These are phyloP conservation scores for Pilatotrama ljubarskyi DNA, from an alignment of 768 basidiomycete genomes.

Conservation along the genomic window DNA sequence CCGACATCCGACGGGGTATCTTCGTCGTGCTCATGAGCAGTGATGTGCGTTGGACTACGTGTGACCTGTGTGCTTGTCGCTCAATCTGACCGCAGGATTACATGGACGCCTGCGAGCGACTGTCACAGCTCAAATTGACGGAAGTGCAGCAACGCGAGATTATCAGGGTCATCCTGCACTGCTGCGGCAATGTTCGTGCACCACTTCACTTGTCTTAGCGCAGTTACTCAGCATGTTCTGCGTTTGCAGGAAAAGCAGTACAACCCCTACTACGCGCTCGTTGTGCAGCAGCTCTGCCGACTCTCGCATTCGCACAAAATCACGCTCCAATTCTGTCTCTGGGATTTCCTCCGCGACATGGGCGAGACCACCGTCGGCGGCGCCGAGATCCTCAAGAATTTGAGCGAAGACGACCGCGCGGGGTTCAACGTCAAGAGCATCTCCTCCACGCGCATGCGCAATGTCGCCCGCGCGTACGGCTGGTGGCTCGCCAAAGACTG, in stretches of 20 bases:
- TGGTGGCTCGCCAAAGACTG: slow-evolving; percentile 94
- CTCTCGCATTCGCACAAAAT: slow-evolving; percentile 83
- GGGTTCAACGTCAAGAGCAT: slow-evolving; percentile 51
- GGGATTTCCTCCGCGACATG: slow-evolving; percentile 94
- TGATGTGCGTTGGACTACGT: slow-evolving; percentile 58
- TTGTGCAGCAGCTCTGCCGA: slow-evolving; percentile 79
- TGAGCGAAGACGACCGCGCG: slow-evolving; percentile 45
- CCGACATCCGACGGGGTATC: slow-evolving; percentile 86
- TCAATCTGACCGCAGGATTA: slow-evolving; percentile 65
- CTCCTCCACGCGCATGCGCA: slow-evolving; percentile 57
- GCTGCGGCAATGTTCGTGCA: slow-evolving; percentile 79
- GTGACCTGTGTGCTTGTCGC: neutral
- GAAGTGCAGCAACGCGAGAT: slow-evolving; percentile 95
- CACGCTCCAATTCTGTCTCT: slow-evolving; percentile 91
- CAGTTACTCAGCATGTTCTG: neutral
- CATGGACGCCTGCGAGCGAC: slow-evolving; percentile 90
- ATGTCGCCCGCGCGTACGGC: slow-evolving; percentile 82
- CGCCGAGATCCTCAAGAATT: slow-evolving; percentile 67
- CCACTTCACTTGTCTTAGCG: neutral
- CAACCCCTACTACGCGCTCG: slow-evolving; percentile 94
- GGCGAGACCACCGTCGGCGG: slow-evolving; percentile 85
- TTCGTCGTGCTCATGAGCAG: slow-evolving; percentile 96
- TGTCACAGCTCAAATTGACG: slow-evolving; percentile 78
- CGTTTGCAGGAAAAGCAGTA: slow-evolving; percentile 78
- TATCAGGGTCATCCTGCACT: slow-evolving; percentile 88